phyloP scores from a whole-genome alignment of 768 basidiomycete species.

The Hygrocybe coccinea region DNA sequence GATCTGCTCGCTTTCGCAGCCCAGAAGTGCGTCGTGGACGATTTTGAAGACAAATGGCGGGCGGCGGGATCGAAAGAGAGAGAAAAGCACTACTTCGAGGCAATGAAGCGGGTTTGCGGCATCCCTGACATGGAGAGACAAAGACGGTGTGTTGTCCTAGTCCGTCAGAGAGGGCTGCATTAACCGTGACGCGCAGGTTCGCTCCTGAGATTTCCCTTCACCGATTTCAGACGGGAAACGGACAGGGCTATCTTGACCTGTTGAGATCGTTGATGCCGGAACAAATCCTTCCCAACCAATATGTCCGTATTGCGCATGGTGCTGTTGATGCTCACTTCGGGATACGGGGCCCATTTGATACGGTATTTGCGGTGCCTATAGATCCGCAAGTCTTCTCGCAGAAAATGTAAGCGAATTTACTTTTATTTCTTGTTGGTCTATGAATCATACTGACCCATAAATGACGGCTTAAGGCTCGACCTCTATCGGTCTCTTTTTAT shows the following conservation, averaged over 20 bases:
- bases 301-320: slow-evolving; percentile 1
- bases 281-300: not conserved
- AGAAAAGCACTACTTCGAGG: slow-evolving; percentile 13
- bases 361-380: not conserved
- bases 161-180: not conserved
- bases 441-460: not conserved
- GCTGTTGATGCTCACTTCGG: not conserved
- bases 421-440: not conserved
- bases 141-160: slow-evolving; percentile 13
- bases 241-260: slow-evolving; percentile 8
- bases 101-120: slow-evolving; percentile 11
- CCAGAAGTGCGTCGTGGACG: slow-evolving; percentile 4
- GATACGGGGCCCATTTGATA: slow-evolving; percentile 6
- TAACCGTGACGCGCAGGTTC: not conserved
- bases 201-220: slow-evolving; percentile 17
- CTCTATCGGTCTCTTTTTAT: not conserved
- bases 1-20: slow-evolving; percentile 5
- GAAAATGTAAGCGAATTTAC: not conserved
- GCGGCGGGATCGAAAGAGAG: not conserved
- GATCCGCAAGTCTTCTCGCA: not conserved
- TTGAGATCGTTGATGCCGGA: slow-evolving; percentile 4
- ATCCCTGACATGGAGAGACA: slow-evolving; percentile 14
- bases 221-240: slow-evolving; percentile 5
- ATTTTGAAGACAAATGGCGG: slow-evolving; percentile 11
- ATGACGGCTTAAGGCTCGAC: not conserved